Evolutionary conservation across 208 protist genomes (phyloP), one percentile per base, ranked within the genome.

Genomic region (Porcisia hertigi): DNA sequence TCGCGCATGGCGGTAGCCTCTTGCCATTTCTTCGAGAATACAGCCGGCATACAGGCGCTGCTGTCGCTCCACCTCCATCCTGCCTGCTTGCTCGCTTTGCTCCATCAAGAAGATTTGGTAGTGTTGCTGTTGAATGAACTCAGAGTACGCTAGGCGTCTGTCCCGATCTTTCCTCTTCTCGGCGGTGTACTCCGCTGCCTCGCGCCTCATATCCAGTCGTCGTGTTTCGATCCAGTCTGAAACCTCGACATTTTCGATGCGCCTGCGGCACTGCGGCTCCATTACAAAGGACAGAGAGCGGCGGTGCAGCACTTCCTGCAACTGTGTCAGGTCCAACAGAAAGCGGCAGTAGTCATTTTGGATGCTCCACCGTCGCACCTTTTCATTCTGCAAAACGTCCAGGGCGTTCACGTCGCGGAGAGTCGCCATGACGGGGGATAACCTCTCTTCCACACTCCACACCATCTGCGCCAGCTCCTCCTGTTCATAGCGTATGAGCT

Each of bases 51-150:
- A 57, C 11, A 84, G 71, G 1, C 80, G 74, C 69, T 84, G 75
- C 71, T 75, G 55, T n/a, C 80, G 60, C 58, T 84, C 74, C 43
- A 84, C 65, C 18, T 79, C 71, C 80, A 80, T 80, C 1, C 80
- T 73, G 30, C 41, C 75, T 0, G 47, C 65, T 18, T 57, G 69
- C 69, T 84, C 80, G 12, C 71, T 30, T 25, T 79, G 67, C 63
- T 71, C 75, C 6, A 84, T 53, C 30, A 84, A 53, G 45, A 80
- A 80, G 25, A 79, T 62, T 43, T 84, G 80, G 47, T 77, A 77
- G 20, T 62, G 72, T 39, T 81, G 77, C 52, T 77, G 77, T 69
- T 81, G 77, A 3, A 81, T 4, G 47, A 73, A 57, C 45, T 47
- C n/a, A 12, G 73, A 76, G 71, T 81, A 69, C 20, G 77, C 77